phyloP scores from a whole-genome alignment of 2,329 filamentous ascomycete genomes.

The Phaeosphaeriaceae sp. region DNA sequence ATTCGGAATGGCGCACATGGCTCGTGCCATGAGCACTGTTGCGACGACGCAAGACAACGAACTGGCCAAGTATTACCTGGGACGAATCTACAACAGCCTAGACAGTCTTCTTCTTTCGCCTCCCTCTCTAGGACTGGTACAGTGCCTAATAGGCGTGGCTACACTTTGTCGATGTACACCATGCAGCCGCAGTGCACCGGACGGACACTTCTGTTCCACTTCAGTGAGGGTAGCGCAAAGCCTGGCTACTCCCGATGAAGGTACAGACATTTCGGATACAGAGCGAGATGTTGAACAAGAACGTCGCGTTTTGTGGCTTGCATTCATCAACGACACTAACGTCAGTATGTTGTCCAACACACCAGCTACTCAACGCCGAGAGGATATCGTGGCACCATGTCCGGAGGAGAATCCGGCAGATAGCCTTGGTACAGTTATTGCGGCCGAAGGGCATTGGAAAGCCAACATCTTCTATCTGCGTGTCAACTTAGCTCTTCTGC shows the following conservation, averaged over 20 bases:
- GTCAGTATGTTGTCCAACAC: slow-evolving; percentile 23
- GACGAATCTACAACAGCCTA: slow-evolving; percentile 17
- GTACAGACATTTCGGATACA: background rate
- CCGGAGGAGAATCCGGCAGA: slow-evolving; percentile 21
- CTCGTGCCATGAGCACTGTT: slow-evolving; percentile 29
- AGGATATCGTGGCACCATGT: slow-evolving; percentile 17
- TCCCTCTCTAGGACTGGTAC: slow-evolving; percentile 27
- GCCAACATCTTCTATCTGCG: slow-evolving; percentile 29
- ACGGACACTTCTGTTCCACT: slow-evolving; percentile 28
- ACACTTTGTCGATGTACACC: slow-evolving; percentile 23
- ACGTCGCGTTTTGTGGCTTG: slow-evolving; percentile 33
- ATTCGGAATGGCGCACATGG: slow-evolving; percentile 33
- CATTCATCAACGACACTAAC: slow-evolving; percentile 26
- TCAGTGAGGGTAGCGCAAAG: slow-evolving; percentile 29
- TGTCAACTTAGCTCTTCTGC: slow-evolving; percentile 25
- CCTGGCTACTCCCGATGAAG: slow-evolving; percentile 25
- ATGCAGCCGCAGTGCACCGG: slow-evolving; percentile 6
- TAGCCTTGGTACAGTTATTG: slow-evolving; percentile 21
- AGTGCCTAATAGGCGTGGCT: slow-evolving; percentile 29
- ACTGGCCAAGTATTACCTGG: slow-evolving; percentile 30
- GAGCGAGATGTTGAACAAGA: slow-evolving; percentile 24
- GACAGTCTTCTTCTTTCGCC: slow-evolving; percentile 22
- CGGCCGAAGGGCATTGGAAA: slow-evolving; percentile 29
- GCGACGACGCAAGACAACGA: slow-evolving; percentile 26
- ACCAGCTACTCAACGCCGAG: slow-evolving; percentile 24